These are phyloP conservation scores for Phialophora chinensis DNA, from an alignment of 2,329 filamentous ascomycete genomes.

Conservation along the genomic window DNA sequence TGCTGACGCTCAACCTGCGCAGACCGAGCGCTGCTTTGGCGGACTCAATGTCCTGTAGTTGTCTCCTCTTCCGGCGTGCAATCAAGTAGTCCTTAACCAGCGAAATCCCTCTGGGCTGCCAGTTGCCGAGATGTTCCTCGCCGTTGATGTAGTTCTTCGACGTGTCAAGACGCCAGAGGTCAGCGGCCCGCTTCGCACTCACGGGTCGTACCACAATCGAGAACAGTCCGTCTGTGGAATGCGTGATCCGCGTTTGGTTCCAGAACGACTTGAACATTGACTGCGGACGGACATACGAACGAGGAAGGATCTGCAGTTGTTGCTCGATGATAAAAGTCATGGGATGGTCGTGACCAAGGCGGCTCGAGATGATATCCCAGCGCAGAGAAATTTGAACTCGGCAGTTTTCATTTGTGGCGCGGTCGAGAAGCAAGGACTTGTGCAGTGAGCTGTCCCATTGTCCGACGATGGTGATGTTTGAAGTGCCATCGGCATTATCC, in stretches of 20 bases:
- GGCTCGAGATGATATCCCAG: slow-evolving; percentile 84
- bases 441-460: slow-evolving; percentile 98
- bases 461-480: slow-evolving; percentile 81
- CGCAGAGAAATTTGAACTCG: slow-evolving; percentile 84
- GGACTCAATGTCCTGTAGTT: slow-evolving; percentile 80
- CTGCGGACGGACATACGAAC: slow-evolving; percentile 82
- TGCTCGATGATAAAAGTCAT: slow-evolving; percentile 86
- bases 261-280: slow-evolving; percentile 88
- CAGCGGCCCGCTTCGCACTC: slow-evolving; percentile 87
- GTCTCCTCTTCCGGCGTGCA: slow-evolving; percentile 73
- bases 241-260: slow-evolving; percentile 82
- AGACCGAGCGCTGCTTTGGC: slow-evolving; percentile 53
- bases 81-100: slow-evolving; percentile 86
- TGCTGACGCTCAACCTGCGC: slow-evolving; percentile 44
- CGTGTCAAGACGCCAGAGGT: slow-evolving; percentile 96
- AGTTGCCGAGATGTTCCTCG: slow-evolving; percentile 82
- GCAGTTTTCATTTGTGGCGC: slow-evolving; percentile 89
- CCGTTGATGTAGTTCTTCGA: slow-evolving; percentile 95
- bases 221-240: slow-evolving; percentile 85
- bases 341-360: slow-evolving; percentile 72
- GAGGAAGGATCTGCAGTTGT: slow-evolving; percentile 80
- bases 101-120: slow-evolving; percentile 88
- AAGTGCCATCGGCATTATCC: slow-evolving; percentile 87
- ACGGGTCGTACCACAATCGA: slow-evolving; percentile 84
- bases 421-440: slow-evolving; percentile 88